These are phyloP conservation scores for Phytophthora colocasiae DNA, from an alignment of 352 stramenopile genomes.

Conservation along the genomic window DNA sequence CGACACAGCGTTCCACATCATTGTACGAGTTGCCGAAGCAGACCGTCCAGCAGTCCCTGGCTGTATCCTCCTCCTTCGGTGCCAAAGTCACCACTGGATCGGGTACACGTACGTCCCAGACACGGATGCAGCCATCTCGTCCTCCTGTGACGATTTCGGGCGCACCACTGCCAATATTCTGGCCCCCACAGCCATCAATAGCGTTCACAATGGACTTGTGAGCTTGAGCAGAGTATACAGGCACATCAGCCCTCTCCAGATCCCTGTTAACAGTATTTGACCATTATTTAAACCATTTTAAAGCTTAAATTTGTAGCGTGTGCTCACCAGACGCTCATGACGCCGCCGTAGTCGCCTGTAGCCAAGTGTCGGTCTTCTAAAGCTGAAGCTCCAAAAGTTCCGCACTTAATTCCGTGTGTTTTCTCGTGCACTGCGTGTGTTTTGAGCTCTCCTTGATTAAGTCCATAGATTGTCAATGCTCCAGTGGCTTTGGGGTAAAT, in stretches of 20 bases:
- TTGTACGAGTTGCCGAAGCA: conserved; percentile 96
- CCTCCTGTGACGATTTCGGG: conserved; percentile 95
- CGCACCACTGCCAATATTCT: conserved; percentile 89
- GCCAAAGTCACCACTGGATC: conserved; percentile 94
- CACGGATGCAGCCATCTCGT: conserved; percentile 94
- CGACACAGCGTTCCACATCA: conserved; percentile 93
- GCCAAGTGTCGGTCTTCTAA: conserved; percentile 91
- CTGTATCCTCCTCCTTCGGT: conserved; percentile 79
- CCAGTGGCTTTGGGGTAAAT: conserved; percentile 95
- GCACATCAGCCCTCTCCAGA: conserved; percentile 76
- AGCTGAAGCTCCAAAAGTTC: conserved; percentile 94
- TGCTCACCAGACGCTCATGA: conserved; percentile 77
- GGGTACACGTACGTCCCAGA: conserved; percentile 95
- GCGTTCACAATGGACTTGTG: conserved; percentile 95
- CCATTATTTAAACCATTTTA: conserved; percentile 13
- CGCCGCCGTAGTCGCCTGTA: conserved; percentile 77
- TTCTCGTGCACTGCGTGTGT: conserved; percentile 79
- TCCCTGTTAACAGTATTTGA: conserved; percentile 53
- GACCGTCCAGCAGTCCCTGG: conserved; percentile 96
- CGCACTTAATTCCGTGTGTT: conserved; percentile 94
- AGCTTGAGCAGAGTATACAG: conserved; percentile 91
- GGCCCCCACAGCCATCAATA: conserved; percentile 95
- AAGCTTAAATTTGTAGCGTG: neutral
- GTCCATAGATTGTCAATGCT: conserved; percentile 90
- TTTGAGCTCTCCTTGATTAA: conserved; percentile 90